Conservation (phyloP, 2,329 filamentous ascomycete species). For the Malbranchea cinnamomea region DNA sequence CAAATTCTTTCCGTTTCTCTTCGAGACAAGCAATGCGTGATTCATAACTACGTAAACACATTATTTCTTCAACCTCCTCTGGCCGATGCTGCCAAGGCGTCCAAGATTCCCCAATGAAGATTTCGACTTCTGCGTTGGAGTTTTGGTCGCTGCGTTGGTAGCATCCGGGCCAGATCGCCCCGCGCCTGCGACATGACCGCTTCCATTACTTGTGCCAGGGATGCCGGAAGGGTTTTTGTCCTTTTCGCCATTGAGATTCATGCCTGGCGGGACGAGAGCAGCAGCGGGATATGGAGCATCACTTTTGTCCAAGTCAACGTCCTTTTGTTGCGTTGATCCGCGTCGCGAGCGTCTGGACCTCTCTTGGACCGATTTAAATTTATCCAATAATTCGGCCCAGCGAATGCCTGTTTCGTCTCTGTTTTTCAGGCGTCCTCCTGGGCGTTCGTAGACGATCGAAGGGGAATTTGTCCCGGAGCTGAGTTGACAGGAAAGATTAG, state of each 20-base stretch:
- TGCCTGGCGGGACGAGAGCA: conserved; percentile 16
- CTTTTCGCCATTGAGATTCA: conserved; percentile 15
- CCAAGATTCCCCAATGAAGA: conserved; percentile 55
- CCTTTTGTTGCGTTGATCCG: conserved; percentile 26
- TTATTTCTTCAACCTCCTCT: conserved; percentile 37
- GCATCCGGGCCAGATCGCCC: conserved; percentile 22
- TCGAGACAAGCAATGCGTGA: too few species aligned
- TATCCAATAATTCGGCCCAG: conserved; percentile 86
- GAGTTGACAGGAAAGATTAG: background rate
- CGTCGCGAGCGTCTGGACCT: conserved; percentile 58
- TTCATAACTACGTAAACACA: too few species aligned
- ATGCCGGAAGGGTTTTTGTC: conserved; percentile 22
- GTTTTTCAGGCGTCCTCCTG: conserved; percentile 51
- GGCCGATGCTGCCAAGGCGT: conserved; percentile 54
- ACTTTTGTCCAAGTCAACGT: conserved; percentile 36
- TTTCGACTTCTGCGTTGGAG: conserved; percentile 40
- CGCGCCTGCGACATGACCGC: conserved; percentile 9
- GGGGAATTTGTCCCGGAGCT: background rate
- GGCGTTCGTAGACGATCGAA: conserved; percentile 47
- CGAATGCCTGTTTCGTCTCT: conserved; percentile 73
- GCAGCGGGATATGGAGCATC: conserved; percentile 20
- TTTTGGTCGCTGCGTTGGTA: conserved; percentile 29
- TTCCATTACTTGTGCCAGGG: conserved; percentile 15
- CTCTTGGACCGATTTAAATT: conserved; percentile 86
- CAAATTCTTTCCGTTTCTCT: too few species aligned